Conservation (phyloP, 345 rosid genomes). For the Eucalyptus urophylla region DNA sequence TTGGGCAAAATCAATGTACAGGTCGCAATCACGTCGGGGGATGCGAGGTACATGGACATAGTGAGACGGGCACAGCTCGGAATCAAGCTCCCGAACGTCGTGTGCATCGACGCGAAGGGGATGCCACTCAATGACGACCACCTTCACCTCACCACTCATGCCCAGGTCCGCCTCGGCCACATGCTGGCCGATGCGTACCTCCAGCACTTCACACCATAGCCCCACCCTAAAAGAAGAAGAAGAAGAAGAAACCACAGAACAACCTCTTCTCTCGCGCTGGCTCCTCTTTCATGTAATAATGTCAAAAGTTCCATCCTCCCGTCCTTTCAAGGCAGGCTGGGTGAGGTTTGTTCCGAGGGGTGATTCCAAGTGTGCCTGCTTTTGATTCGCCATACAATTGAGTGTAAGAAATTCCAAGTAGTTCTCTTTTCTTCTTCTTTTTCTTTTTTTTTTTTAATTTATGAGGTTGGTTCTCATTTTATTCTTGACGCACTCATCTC, state of each 20-base stretch:
- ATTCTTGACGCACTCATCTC: background rate
- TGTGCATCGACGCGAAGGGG: conserved; percentile 74
- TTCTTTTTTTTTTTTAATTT: no score
- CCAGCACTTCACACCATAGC: conserved; percentile 2
- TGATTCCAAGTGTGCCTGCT: background rate
- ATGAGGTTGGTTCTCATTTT: background rate
- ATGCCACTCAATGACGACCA: conserved; percentile 51
- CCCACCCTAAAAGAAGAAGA: no score
- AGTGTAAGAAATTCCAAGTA: background rate
- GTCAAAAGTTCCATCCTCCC: background rate
- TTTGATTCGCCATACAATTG: background rate
- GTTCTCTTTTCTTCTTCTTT: background rate
- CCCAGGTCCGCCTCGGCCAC: conserved; percentile 64
- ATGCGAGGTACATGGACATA: conserved; percentile 33
- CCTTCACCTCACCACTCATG: conserved; percentile 64
- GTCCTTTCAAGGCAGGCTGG: background rate
- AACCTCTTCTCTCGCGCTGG: no score
- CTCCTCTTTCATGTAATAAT: no score
- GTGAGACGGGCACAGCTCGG: conserved; percentile 71
- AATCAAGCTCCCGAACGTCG: conserved; percentile 39
- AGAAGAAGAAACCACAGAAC: no score
- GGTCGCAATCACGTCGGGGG: conserved; percentile 85
- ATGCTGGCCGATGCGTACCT: conserved; percentile 63
- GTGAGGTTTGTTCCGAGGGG: background rate
- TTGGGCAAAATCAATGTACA: background rate